Base-by-base conservation (phyloP, 2,329 filamentous ascomycete genomes). In the Fusarium citri region DNA sequence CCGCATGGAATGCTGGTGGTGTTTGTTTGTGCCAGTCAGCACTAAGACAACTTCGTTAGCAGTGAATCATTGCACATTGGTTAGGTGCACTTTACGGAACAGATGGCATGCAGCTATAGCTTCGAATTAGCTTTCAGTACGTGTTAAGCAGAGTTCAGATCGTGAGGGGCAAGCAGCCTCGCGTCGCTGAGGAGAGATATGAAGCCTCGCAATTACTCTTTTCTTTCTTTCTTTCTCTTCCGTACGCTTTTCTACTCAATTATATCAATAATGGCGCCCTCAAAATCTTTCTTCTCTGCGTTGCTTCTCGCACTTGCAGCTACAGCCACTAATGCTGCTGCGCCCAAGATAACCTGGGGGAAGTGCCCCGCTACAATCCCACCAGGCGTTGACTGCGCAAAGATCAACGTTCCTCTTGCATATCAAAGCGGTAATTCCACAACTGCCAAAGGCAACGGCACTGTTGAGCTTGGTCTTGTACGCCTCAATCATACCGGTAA, bases 401-500 rank as follows among this genome's bases (percentile, higher is more conserved):
- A 37, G 6, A 68, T 72, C 15, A 34, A 59, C 5, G 69, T 72
- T 6, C 70, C 70, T 8, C 54, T 72, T n/a, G 50, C 66, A 30
- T 72, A 72, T 12, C 54, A 68, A 15, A 42, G n/a, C 2, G 66
- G 66, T 0, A 72, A 67, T 16, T 72, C 71, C 2, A 73, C 55
- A 4, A 30, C 53, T 6, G 41, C 53, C 12, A 54, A 58, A 12
- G 67, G 67, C 9, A 41, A 64, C 9, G 59, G 28, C 16, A 69
- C 66, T 1, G 67, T 71, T 11, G 53, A 58, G 2, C 58, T 69
- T 6, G 30, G 18, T 0, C 46, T 69, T 4, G 55, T 54, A 7
- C 67, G 67, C 7, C 46, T 69, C 8, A 69, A 69, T 23, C 67
- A 69, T 12, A 69, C 67, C 2, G 63, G 67, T 10, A 71, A 68